Evolutionary conservation across 2,329 filamentous ascomycete genomes (phyloP), one percentile per base, ranked within the genome.

Genomic region (Malbranchea cinnamomea): DNA sequence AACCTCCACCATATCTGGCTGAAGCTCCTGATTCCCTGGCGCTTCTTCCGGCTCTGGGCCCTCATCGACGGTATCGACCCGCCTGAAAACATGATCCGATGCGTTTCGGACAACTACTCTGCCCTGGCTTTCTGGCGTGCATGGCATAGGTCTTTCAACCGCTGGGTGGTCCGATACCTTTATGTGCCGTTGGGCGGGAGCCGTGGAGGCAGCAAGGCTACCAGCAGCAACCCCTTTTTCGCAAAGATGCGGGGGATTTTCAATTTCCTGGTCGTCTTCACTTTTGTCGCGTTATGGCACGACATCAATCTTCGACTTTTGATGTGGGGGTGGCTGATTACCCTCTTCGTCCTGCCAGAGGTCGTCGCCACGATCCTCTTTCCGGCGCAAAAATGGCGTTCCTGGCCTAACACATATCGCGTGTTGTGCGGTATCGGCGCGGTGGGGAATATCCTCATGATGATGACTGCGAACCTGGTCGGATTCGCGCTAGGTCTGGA

Each of bases 1-100:
- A 94, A 94, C 55, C 74, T 98, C 8, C 82, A 93, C 58, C 74
- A 94, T 49, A 91, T 98, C 53, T 98, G 91, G 91, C 68, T 98
- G 26, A 98, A 98, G 53, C 73, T 98, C 1, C 73, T 98, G 4
- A 72, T 98, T 5, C 89, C 89, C 1, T 98, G 87, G 85, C 79
- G 89, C n/a, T 78, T 95, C 53, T 95, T 95, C 69, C 80, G 91
- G 4, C 72, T 98, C n/a, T 98, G 89, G 89, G 68, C 82, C 0
- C 68, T 98, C 3, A 50, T 85, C 10, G 89, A 98, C 51, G 82
- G 81, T 37, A 73, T 98, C 42, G 89, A 98, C 48, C 83, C 89
- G 0, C 87, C 89, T 0, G 89, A 98, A 59, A 98, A 98, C 59
- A 94, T 98, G 83, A 71, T 94, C 32, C 80, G 89, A 42, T 98